Conservation (phyloP, 495 filamentous ascomycete species). For the Aspergillus mulundensis region DNA sequence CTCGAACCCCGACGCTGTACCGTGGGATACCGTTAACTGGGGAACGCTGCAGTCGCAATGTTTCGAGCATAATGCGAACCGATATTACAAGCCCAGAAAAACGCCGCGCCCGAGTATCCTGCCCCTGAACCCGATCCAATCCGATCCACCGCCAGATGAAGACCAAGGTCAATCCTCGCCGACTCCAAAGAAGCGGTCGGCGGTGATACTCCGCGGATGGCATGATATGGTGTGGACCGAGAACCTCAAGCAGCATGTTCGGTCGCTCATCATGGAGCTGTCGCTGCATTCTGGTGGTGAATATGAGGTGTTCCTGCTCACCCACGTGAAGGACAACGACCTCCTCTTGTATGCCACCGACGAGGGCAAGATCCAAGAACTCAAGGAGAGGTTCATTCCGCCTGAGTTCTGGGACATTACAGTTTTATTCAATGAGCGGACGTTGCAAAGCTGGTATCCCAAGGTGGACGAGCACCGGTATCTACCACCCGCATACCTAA, state of each 20-base stretch:
- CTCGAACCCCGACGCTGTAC: background rate
- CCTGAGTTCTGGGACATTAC: slow-evolving; percentile 62
- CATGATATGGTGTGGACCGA: slow-evolving; percentile 61
- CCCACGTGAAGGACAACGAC: slow-evolving; percentile 59
- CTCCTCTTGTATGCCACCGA: slow-evolving; percentile 49
- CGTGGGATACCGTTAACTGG: background rate
- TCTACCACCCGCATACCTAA: too few species aligned
- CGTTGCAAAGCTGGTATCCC: slow-evolving; percentile 57
- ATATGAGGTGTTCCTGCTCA: slow-evolving; percentile 69
- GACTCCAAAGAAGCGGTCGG: slow-evolving; percentile 39
- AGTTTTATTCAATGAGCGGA: slow-evolving; percentile 58
- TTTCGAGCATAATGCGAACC: background rate
- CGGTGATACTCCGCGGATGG: slow-evolving; percentile 62
- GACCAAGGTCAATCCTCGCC: background rate
- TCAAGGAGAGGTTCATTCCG: slow-evolving; percentile 53
- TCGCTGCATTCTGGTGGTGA: slow-evolving; percentile 67
- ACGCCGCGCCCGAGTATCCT: background rate
- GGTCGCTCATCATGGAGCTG: slow-evolving; percentile 70
- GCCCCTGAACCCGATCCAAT: background rate
- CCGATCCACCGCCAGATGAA: background rate
- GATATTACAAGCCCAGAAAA: background rate
- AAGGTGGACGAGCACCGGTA: slow-evolving; percentile 28
- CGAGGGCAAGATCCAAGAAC: slow-evolving; percentile 40
- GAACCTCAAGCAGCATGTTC: slow-evolving; percentile 64
- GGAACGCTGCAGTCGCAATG: background rate